phyloP scores from a whole-genome alignment of 176 grass and related monocot species.

The Oryza meridionalis region DNA sequence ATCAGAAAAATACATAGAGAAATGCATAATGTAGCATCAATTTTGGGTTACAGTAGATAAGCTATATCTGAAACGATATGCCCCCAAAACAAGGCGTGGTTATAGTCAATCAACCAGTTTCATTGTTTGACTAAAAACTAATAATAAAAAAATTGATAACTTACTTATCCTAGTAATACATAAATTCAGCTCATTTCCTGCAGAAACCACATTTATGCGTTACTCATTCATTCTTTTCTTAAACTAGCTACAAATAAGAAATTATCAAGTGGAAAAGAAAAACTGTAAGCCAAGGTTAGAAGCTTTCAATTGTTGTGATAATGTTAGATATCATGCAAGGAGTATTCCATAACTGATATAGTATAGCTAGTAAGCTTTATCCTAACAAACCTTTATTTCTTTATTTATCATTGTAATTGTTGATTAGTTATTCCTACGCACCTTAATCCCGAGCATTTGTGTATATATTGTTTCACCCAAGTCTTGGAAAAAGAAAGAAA shows the following conservation, averaged over 20 bases:
- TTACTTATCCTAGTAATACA: background rate
- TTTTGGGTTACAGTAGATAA: background rate
- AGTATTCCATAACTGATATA: background rate
- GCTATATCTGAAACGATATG: background rate
- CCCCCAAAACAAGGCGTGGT: background rate
- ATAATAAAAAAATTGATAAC: background rate
- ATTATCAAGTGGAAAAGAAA: background rate
- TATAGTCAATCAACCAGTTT: background rate
- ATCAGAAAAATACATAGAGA: background rate
- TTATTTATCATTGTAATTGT: background rate
- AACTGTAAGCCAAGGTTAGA: background rate
- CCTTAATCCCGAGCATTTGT: background rate
- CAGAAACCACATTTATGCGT: background rate
- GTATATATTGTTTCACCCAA: background rate
- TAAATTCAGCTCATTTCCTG: background rate
- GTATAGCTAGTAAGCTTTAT: background rate
- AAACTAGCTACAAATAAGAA: slow-evolving; percentile 15
- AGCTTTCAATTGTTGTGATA: background rate
- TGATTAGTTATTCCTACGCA: background rate
- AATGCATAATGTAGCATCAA: background rate
- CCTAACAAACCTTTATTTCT: background rate
- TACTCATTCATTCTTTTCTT: background rate
- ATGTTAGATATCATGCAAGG: background rate
- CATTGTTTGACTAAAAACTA: background rate
- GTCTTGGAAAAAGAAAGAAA: too few relatives aligned